A percentile compares a stretch with the other conserved stretches of the same genome.
Evolutionary conservation across 768 basidiomycete species (phyloP).

Genomic region (Daedaleopsis sinensis): DNA sequence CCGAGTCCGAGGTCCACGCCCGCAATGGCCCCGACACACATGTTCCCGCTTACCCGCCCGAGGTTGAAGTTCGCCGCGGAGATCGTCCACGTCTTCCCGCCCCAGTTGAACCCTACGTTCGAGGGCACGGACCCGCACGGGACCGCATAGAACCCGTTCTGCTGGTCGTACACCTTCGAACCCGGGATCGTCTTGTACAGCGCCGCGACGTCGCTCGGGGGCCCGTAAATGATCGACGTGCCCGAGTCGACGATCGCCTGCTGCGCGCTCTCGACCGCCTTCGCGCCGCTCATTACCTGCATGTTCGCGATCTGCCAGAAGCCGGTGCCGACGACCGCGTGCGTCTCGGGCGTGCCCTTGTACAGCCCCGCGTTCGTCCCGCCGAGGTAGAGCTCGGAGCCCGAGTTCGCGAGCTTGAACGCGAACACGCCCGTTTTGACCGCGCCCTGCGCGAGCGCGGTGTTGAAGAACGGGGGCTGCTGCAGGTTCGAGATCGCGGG

Average conservation of each 20-base stretch:
- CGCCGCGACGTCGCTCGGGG: conserved; percentile 23
- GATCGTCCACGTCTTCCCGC: conserved; percentile 37
- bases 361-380: conserved; percentile 20
- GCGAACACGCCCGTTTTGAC: conserved; percentile 16
- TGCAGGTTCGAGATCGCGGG: conserved; percentile 26
- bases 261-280: conserved; percentile 21
- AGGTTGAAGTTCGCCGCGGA: conserved; percentile 31
- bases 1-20: conserved; percentile 35
- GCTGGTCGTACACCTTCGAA: conserved; percentile 26
- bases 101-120: conserved; percentile 31
- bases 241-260: conserved; percentile 36
- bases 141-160: conserved; percentile 30
- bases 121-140: conserved; percentile 27
- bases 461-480: conserved; percentile 33
- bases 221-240: conserved; percentile 33
- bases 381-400: conserved; percentile 28
- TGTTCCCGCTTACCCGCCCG: conserved; percentile 18
- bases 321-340: conserved; percentile 21
- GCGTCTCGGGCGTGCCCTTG: conserved; percentile 24
- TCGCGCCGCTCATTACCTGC: conserved; percentile 23
- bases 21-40: conserved; percentile 33
- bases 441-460: conserved; percentile 17
- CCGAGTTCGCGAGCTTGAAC: conserved; percentile 25
- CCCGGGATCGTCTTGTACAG: conserved; percentile 27
- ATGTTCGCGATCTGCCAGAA: conserved; percentile 33